A percentile compares a stretch with the other conserved stretches of the same genome.
These are phyloP conservation scores for Phytophthora quininea DNA, from an alignment of 352 stramenopile species.

Conservation along the genomic window DNA sequence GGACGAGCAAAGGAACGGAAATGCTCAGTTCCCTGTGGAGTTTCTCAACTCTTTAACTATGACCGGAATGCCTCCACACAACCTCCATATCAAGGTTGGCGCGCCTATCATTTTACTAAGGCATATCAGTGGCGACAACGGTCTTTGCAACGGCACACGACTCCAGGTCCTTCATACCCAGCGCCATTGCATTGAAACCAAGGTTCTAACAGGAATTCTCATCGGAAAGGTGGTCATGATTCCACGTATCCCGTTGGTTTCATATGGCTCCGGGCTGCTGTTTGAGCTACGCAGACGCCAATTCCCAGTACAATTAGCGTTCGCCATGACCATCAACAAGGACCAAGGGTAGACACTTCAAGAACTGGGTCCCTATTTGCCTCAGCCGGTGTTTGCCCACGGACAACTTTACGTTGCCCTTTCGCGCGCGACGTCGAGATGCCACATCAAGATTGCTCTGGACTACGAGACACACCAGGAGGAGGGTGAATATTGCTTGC, in stretches of 20 bases:
- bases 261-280: conserved; percentile 12
- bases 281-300: conserved; percentile 25
- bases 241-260: conserved; percentile 26
- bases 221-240: not conserved
- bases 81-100: conserved; percentile 23
- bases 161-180: conserved; percentile 8
- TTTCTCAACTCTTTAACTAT: conserved; percentile 24
- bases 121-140: conserved; percentile 16
- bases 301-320: conserved; percentile 29
- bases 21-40: conserved; percentile 11
- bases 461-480: conserved; percentile 1
- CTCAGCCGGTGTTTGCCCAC: conserved; percentile 18
- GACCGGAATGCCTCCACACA: conserved; percentile 21
- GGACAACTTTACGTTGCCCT: conserved; percentile 26
- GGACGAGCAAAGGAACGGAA: conserved; percentile 4
- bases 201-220: not conserved
- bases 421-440: not conserved
- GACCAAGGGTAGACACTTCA: conserved; percentile 27
- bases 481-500: not conserved
- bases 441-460: not conserved
- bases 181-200: not conserved
- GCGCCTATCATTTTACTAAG: conserved; percentile 21
- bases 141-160: conserved; percentile 28
- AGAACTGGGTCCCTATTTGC: conserved; percentile 19
- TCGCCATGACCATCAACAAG: conserved; percentile 38